Evolutionary conservation across 345 rosid genomes (phyloP).

Genomic region (Arabidopsis suecica): DNA sequence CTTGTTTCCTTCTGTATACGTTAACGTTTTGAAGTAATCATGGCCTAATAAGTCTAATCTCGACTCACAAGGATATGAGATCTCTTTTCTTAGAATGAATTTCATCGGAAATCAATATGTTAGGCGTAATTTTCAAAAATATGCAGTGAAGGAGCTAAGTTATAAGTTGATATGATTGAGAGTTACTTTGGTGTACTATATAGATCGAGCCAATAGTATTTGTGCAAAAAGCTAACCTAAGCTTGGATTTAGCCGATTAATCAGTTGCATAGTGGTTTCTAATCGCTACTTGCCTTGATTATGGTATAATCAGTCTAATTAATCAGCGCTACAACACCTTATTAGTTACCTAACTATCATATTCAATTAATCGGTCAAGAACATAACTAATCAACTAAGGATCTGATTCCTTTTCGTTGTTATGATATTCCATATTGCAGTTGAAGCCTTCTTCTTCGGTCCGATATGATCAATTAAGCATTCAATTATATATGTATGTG

Average conservation of each 20-base stretch:
- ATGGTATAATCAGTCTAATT: neutral
- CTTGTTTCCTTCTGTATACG: constrained; percentile 1
- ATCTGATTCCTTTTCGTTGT: neutral
- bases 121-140: neutral
- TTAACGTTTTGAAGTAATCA: constrained; percentile 1
- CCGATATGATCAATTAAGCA: neutral
- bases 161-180: neutral
- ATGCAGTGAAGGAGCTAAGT: neutral
- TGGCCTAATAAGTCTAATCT: neutral
- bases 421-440: neutral
- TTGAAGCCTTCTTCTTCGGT: neutral
- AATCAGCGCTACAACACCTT: neutral
- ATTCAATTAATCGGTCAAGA: neutral
- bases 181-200: neutral
- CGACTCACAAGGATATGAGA: neutral
- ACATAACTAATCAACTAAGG: neutral
- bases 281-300: neutral
- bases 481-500: neutral
- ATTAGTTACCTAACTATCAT: neutral
- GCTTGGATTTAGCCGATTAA: neutral
- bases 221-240: neutral
- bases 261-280: neutral
- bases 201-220: neutral
- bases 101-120: neutral
- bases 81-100: neutral